phyloP scores from a whole-genome alignment of 2,329 filamentous ascomycete species.

The Pseudogymnoascus pannorum region DNA sequence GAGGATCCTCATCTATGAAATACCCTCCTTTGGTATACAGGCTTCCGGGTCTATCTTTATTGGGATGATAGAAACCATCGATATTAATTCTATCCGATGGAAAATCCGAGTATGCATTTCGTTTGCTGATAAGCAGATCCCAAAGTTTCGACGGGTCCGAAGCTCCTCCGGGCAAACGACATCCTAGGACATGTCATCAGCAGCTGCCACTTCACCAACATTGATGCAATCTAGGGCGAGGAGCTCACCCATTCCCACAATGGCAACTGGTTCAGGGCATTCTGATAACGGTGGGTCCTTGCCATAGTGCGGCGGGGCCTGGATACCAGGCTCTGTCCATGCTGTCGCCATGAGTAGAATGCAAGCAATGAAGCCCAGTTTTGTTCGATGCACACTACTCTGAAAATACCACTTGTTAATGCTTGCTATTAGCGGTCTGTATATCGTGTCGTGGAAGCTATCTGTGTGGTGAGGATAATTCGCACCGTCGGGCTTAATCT shows the following conservation, averaged over 20 bases:
- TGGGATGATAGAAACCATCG: conserved; percentile 14
- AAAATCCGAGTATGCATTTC: background rate
- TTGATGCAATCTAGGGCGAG: too few relatives aligned
- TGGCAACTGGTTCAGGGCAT: background rate
- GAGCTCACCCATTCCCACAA: background rate
- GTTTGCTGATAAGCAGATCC: conserved; percentile 11
- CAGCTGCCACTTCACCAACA: too few relatives aligned
- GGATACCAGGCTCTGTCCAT: too few relatives aligned
- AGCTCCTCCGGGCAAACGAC: conserved; percentile 11
- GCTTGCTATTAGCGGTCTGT: too few relatives aligned
- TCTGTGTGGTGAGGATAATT: too few relatives aligned
- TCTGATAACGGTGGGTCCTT: background rate
- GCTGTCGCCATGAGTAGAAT: too few relatives aligned
- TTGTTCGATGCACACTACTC: too few relatives aligned
- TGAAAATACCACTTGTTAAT: too few relatives aligned
- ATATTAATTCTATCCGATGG: conserved; percentile 12
- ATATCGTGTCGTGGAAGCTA: too few relatives aligned
- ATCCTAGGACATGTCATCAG: background rate
- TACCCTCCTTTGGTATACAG: conserved; percentile 9
- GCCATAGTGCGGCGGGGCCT: background rate
- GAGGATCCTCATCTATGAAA: background rate
- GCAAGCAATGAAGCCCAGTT: too few relatives aligned
- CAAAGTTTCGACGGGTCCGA: conserved; percentile 10
- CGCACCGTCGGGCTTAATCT: too few relatives aligned
- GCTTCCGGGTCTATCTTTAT: conserved; percentile 8